phyloP scores from a whole-genome alignment of 257 asterid genomes.

The Verbena officinalis region DNA sequence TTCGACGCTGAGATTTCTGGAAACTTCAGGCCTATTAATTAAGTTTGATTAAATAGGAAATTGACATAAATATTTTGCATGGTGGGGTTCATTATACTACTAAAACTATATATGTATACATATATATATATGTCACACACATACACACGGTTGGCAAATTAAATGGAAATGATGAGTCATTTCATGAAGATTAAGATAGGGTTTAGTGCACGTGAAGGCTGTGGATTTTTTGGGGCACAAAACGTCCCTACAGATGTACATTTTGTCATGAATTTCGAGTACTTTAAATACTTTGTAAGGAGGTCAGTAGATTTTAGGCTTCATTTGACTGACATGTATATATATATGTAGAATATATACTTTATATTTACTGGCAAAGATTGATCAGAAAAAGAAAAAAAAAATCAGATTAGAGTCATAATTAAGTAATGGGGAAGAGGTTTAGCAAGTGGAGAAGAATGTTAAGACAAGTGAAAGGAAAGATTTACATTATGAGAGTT shows the following conservation, averaged over 20 bases:
- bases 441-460: conserved; percentile 49
- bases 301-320: conserved; percentile 4
- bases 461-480: conserved; percentile 47
- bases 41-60: no score
- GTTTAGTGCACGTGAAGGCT: conserved; percentile 40
- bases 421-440: conserved; percentile 33
- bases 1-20: conserved; percentile 26
- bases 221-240: conserved; percentile 37
- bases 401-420: background rate
- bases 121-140: no score
- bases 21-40: conserved; percentile 28
- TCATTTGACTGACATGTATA: background rate
- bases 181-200: conserved; percentile 34
- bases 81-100: no score
- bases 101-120: no score
- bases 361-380: background rate
- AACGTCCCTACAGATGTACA: conserved; percentile 38
- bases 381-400: background rate
- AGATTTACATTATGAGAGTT: conserved; percentile 44
- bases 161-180: conserved; percentile 25
- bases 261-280: conserved; percentile 1
- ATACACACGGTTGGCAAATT: conserved; percentile 39
- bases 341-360: no score
- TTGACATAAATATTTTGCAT: no score
- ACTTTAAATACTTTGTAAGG: conserved; percentile 4